phyloP scores from a whole-genome alignment of 2,329 filamentous ascomycete genomes.

The Xylaria sp. region DNA sequence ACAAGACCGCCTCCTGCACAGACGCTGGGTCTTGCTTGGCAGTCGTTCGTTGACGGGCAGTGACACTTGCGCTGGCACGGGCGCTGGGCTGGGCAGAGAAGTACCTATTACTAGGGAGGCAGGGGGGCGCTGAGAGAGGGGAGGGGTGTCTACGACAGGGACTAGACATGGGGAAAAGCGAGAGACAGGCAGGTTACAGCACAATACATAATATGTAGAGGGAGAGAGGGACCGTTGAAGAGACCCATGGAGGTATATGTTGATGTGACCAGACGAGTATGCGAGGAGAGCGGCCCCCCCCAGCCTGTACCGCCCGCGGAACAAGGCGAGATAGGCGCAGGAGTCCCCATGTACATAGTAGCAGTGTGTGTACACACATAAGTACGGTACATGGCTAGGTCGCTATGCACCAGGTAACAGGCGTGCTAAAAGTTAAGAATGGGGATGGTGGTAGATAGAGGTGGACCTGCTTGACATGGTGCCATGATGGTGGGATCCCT shows the following conservation, averaged over 20 bases:
- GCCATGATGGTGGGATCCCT: conserved; percentile 37
- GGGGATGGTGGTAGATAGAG: conserved; percentile 28
- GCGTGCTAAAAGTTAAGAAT: conserved; percentile 26
- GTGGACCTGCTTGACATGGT: conserved; percentile 32
- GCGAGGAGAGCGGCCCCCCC: conserved; percentile 21
- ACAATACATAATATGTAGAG: no score
- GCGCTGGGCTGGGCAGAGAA: conserved; percentile 28
- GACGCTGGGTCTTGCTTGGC: conserved; percentile 38
- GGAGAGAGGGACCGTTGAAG: conserved; percentile 16
- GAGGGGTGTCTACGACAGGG: conserved; percentile 16
- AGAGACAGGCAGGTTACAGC: background rate
- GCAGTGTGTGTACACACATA: conserved; percentile 7
- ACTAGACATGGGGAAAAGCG: conserved; percentile 14
- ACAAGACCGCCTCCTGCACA: conserved; percentile 34
- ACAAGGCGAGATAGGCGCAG: background rate
- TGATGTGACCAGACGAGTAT: conserved; percentile 27
- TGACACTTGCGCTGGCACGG: conserved; percentile 36
- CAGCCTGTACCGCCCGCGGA: background rate
- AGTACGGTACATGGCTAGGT: no score
- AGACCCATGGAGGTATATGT: conserved; percentile 24
- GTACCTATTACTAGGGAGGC: conserved; percentile 16
- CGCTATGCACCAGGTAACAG: conserved; percentile 24
- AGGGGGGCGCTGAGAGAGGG: conserved; percentile 28
- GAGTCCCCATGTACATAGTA: background rate
- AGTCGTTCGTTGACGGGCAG: conserved; percentile 35